Base-by-base conservation (phyloP, 139 green algal species). In the Chlamydomonas incerta region DNA sequence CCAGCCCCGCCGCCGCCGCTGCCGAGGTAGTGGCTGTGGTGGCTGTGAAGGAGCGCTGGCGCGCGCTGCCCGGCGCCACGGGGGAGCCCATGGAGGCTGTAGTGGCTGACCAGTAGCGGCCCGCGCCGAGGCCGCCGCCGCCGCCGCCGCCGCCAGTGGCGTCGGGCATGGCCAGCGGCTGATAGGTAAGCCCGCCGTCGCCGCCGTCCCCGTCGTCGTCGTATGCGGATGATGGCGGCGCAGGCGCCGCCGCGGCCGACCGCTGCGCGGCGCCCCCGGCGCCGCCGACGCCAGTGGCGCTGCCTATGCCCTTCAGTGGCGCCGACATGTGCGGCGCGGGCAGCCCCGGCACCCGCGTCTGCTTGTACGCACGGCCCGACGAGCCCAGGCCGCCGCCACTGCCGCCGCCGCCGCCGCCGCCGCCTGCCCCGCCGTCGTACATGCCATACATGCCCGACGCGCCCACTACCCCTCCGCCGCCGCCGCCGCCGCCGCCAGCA, bases 11-110 rank as follows among this genome's bases (percentile, higher is more conserved):
- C 74, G 10, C 34, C 58, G 74, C 47, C 28, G 0, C 58, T 58
- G 37, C 34, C 74, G 41, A 50, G 58, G 14, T 34, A 2, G 52
- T 34, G 0, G 33, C 31, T 18, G 74, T 24, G 10, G 67, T 35
- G 20, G n/a, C 55, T 2, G 58, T 82, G 33, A 82, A 82, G 55
- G 74, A 82, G 5, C 74, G 74, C 35, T 82, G 74, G 10, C 74
- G 74, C n/a, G 74, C 26, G 58, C 58, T 58, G 58, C 17, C 17
- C 31, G 10, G 15, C 55, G 73, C 50, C 28, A 1, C 29, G 10
- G 72, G 18, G 71, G 20, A 10, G 37, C 6, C 33, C 15, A 13
- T 62, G 71, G 9, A 28, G 71, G 14, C 21, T 13, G 11, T 37
- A 28, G 37, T 62, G 71, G 63, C 13, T 37, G 67, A 26, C 33